Percentiles rank a stretch among this genome's conserved stretches.
Evolutionary conservation across 345 rosid genomes (phyloP).

Genomic region (Reutealis trisperma): DNA sequence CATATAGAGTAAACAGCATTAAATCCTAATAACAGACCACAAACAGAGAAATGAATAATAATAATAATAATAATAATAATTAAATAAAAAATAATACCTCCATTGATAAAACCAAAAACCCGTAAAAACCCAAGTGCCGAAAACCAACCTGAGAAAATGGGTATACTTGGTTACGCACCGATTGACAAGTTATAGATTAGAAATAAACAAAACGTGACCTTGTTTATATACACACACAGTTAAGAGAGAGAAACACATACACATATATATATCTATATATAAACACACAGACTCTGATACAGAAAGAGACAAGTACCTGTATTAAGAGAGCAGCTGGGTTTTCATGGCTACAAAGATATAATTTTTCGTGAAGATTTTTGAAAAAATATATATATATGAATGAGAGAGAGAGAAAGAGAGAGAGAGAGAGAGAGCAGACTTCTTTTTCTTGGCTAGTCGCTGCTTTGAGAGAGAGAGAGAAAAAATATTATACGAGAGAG

Average conservation of each 20-base stretch:
- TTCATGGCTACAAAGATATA: slow-evolving; percentile 32
- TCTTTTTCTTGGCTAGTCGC: not conserved
- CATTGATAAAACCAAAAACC: slow-evolving; percentile 19
- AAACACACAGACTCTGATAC: not conserved
- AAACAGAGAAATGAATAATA: not conserved
- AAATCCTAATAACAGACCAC: slow-evolving; percentile 22
- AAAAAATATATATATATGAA: not conserved
- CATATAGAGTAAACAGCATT: slow-evolving; percentile 20
- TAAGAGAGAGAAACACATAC: slow-evolving; percentile 7
- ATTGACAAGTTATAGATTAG: slow-evolving; percentile 29
- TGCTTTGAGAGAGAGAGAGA: slow-evolving; percentile 2
- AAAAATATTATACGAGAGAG: not conserved
- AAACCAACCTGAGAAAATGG: slow-evolving; percentile 32
- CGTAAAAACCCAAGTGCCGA: slow-evolving; percentile 32
- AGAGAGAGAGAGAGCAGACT: not conserved
- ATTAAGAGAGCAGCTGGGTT: slow-evolving; percentile 25
- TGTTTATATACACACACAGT: slow-evolving; percentile 7
- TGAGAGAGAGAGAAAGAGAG: not conserved
- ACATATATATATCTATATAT: not conserved
- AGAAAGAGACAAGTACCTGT: slow-evolving; percentile 25
- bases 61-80: not conserved
- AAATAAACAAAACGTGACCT: slow-evolving; percentile 40
- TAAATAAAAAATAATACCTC: slow-evolving; percentile 7
- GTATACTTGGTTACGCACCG: slow-evolving; percentile 33
- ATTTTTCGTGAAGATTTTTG: slow-evolving; percentile 8